Conservation (phyloP, 2,329 filamentous ascomycete genomes). For the Neopestalotiopsis rosae region DNA sequence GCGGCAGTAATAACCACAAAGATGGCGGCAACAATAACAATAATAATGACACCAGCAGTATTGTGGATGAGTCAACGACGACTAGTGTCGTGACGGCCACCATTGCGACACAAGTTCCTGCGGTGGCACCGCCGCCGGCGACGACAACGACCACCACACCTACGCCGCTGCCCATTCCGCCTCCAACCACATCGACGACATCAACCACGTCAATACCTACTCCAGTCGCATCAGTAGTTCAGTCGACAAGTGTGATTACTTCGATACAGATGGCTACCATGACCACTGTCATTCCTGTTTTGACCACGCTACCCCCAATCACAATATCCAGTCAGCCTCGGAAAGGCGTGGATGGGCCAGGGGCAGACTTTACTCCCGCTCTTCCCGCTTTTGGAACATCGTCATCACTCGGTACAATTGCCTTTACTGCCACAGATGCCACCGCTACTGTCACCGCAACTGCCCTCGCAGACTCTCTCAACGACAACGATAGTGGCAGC, state of each 20-base stretch:
- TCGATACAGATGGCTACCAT: slow-evolving; percentile 17
- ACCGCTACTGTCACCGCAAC: slow-evolving; percentile 3
- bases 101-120: not conserved
- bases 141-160: slow-evolving; percentile 2
- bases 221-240: not conserved
- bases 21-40: slow-evolving; percentile 6
- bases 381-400: slow-evolving; percentile 13
- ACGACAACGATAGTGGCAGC: not conserved
- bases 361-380: slow-evolving; percentile 8
- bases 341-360: slow-evolving; percentile 19
- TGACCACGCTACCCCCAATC: slow-evolving; percentile 10
- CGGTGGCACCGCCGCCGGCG: not conserved
- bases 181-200: not conserved
- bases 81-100: not conserved
- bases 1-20: slow-evolving; percentile 5
- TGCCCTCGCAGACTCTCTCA: not conserved
- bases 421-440: slow-evolving; percentile 13
- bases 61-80: not conserved
- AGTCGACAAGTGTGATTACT: not conserved
- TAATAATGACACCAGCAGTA: slow-evolving; percentile 1
- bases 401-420: slow-evolving; percentile 2
- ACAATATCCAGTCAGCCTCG: slow-evolving; percentile 20
- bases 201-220: slow-evolving; percentile 1
- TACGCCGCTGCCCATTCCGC: not conserved
- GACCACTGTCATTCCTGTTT: slow-evolving; percentile 18